Evolutionary conservation across 352 stramenopile species (phyloP).

Genomic region (Phytophthora chlamydospora): DNA sequence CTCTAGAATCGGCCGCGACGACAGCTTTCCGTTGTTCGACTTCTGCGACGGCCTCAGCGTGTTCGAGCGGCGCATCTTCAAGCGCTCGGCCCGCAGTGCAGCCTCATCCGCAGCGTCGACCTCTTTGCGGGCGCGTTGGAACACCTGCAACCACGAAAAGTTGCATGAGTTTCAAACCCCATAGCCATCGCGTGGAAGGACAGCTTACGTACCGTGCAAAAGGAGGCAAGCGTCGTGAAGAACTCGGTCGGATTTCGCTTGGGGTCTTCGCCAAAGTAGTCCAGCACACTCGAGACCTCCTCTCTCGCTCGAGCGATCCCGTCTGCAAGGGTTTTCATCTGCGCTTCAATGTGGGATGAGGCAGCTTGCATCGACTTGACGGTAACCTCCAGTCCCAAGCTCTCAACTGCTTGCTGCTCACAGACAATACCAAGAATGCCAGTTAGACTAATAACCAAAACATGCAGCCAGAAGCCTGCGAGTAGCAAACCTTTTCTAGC

Average conservation of each 20-base stretch:
- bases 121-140: constrained; percentile 69
- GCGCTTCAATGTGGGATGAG: constrained; percentile 42
- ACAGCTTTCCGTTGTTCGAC: constrained; percentile 27
- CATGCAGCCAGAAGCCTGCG: background rate
- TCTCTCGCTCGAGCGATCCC: constrained; percentile 48
- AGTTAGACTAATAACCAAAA: constrained; percentile 6
- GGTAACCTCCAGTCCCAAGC: constrained; percentile 26
- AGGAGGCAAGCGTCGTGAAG: constrained; percentile 84
- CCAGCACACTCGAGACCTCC: constrained; percentile 75
- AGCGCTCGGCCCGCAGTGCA: constrained; percentile 53
- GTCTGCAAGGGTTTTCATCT: constrained; percentile 51
- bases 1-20: constrained; percentile 38
- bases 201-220: constrained; percentile 54
- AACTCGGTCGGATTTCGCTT: constrained; percentile 74
- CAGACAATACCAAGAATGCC: constrained; percentile 4
- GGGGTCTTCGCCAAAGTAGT: constrained; percentile 89
- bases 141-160: constrained; percentile 39
- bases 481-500: constrained; percentile 46
- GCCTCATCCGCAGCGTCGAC: constrained; percentile 74
- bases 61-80: constrained; percentile 59
- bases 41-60: constrained; percentile 23
- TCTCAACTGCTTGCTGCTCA: constrained; percentile 37
- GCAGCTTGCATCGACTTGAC: constrained; percentile 45
- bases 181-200: background rate
- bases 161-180: background rate